Percentiles rank a stretch among this genome's conserved stretches.
These are phyloP conservation scores for Stagonosporopsis chrysanthemi DNA, from an alignment of 2,329 filamentous ascomycete species.

Conservation along the genomic window DNA sequence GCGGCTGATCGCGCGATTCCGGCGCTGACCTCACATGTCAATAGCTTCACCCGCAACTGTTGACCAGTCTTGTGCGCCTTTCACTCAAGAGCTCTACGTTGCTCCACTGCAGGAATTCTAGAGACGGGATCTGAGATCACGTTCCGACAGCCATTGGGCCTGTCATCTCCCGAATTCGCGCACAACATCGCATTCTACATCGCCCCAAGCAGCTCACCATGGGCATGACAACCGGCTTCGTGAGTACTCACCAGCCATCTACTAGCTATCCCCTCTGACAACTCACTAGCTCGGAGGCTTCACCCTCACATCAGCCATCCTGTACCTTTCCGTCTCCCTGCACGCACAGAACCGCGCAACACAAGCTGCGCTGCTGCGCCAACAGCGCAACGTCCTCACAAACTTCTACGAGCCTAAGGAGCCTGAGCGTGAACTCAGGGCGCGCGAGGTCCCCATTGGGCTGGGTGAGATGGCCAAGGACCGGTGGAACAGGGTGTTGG, in stretches of 20 bases:
- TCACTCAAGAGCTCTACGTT: neutral
- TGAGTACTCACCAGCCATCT: slow-evolving; percentile 34
- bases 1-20: slow-evolving; percentile 11
- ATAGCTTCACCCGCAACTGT: slow-evolving; percentile 2
- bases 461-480: slow-evolving; percentile 58
- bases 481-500: slow-evolving; percentile 58
- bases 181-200: neutral
- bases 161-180: neutral
- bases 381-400: slow-evolving; percentile 54
- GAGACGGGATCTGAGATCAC: neutral
- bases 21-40: slow-evolving; percentile 20
- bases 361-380: slow-evolving; percentile 56
- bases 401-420: slow-evolving; percentile 55
- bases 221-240: slow-evolving; percentile 62
- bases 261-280: slow-evolving; percentile 10
- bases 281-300: slow-evolving; percentile 57
- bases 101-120: too few relatives aligned
- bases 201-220: slow-evolving; percentile 40
- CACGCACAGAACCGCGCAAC: slow-evolving; percentile 57
- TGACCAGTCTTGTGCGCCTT: neutral
- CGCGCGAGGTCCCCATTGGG: slow-evolving; percentile 51
- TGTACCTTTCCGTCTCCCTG: slow-evolving; percentile 51
- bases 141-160: slow-evolving; percentile 10
- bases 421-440: slow-evolving; percentile 48
- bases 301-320: slow-evolving; percentile 57